Conservation (phyloP, 163 green algal species). For the Scenedesmus sp. region DNA sequence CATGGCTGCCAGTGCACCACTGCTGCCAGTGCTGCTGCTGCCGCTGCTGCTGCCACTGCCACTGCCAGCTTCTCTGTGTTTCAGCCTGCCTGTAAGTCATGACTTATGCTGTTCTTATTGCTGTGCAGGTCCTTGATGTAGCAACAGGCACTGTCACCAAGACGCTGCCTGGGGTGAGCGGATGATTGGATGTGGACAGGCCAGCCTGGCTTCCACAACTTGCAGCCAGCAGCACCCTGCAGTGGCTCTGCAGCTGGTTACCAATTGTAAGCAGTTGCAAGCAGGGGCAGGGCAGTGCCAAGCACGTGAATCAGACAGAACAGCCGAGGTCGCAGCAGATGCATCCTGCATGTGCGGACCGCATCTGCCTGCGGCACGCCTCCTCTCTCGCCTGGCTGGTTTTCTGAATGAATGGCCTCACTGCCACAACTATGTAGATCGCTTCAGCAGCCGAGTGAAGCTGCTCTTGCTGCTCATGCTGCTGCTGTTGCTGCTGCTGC, state of each 20-base stretch:
- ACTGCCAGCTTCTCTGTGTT: not conserved
- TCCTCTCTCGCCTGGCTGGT: no score
- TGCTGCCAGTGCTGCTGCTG: not conserved
- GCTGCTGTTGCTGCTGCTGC: slow-evolving; percentile 1
- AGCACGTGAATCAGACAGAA: no score
- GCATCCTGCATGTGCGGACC: no score
- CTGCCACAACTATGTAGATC: not conserved
- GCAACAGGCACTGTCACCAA: slow-evolving; percentile 71
- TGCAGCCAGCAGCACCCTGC: not conserved
- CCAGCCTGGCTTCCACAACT: not conserved
- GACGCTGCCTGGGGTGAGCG: slow-evolving; percentile 78
- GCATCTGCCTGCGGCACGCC: no score
- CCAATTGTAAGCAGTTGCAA: not conserved
- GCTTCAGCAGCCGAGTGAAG: not conserved
- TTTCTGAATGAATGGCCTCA: no score
- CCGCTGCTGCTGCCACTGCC: not conserved
- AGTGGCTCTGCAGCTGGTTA: not conserved
- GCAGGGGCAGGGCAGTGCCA: no score
- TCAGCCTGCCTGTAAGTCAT: not conserved
- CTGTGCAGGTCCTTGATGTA: slow-evolving; percentile 75
- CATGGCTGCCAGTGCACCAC: not conserved
- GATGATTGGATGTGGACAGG: not conserved
- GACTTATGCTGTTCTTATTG: not conserved
- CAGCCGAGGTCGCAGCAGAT: no score
- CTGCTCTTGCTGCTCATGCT: not conserved